These are phyloP conservation scores for Fusarium brevicatenulatum DNA, from an alignment of 2,329 filamentous ascomycete species.

Conservation along the genomic window DNA sequence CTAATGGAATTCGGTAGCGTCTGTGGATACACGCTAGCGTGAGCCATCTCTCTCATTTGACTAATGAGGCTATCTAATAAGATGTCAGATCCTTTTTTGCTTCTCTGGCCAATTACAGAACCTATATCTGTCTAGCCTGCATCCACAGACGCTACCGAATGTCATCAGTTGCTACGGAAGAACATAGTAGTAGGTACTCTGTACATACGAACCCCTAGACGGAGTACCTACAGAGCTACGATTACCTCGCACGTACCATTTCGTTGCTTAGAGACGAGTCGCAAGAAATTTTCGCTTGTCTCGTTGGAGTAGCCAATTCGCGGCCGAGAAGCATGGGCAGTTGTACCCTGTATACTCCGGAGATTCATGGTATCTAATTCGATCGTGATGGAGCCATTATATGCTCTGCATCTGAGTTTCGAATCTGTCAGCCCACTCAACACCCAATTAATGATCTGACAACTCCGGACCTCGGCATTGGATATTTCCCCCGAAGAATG, in stretches of 20 bases:
- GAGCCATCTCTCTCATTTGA: too few species aligned
- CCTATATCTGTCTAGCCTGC: too few species aligned
- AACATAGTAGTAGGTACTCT: too few species aligned
- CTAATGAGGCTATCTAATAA: too few species aligned
- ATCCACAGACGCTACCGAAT: too few species aligned
- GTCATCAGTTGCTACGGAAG: too few species aligned
- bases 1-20: too few species aligned
- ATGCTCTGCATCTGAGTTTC: conserved; percentile 20
- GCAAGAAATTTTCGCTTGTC: conserved; percentile 1
- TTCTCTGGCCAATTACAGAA: too few species aligned
- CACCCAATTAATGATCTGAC: background rate
- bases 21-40: too few species aligned
- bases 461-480: conserved; percentile 8
- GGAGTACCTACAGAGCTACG: too few species aligned
- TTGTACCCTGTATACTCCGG: background rate
- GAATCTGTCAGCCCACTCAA: conserved; percentile 32
- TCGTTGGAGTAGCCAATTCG: conserved; percentile 31
- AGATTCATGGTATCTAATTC: conserved; percentile 1
- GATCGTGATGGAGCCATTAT: conserved; percentile 14
- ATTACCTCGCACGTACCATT: background rate
- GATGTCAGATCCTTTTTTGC: too few species aligned
- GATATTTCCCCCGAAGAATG: conserved; percentile 2
- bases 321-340: conserved; percentile 7
- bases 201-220: too few species aligned
- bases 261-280: conserved; percentile 19